Evolutionary conservation across 2,329 filamentous ascomycete genomes (phyloP).

Genomic region (Knufia fluminis): DNA sequence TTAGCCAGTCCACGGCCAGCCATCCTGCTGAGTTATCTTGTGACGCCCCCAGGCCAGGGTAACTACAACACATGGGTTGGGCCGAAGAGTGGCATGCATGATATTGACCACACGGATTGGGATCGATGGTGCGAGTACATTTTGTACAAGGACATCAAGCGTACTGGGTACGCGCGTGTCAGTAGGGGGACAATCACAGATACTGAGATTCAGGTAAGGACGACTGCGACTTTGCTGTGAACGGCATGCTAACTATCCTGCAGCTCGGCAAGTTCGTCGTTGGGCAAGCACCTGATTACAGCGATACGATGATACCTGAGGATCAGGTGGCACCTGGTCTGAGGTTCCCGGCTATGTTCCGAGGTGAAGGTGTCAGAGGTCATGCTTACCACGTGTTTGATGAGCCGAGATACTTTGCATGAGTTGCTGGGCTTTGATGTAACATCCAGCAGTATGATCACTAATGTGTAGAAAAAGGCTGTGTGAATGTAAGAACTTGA

Average conservation of each 20-base stretch:
- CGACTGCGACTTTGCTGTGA: not conserved
- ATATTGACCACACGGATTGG: conserved; percentile 88
- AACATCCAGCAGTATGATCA: not conserved
- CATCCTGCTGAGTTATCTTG: conserved; percentile 82
- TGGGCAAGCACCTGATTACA: conserved; percentile 56
- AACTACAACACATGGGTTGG: conserved; percentile 97
- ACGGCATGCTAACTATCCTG: conserved; percentile 15
- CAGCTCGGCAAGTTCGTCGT: conserved; percentile 85
- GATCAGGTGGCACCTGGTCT: conserved; percentile 64
- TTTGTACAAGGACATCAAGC: conserved; percentile 77
- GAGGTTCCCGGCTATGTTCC: conserved; percentile 77
- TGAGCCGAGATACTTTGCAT: conserved; percentile 63
- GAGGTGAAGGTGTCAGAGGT: conserved; percentile 74
- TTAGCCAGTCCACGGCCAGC: conserved; percentile 68
- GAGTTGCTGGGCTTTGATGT: not conserved
- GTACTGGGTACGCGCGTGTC: conserved; percentile 82
- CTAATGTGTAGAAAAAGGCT: not conserved
- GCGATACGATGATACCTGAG: conserved; percentile 60
- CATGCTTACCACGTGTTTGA: conserved; percentile 94
- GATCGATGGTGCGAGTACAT: conserved; percentile 99
- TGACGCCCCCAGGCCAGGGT: conserved; percentile 78
- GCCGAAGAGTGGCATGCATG: conserved; percentile 78
- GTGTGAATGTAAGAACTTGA: not conserved
- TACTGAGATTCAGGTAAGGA: conserved; percentile 76
- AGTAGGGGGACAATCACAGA: conserved; percentile 89